A percentile compares a stretch with the other conserved stretches of the same genome.
Conservation (phyloP, 257 asterid genomes). For the Verbena officinalis region DNA sequence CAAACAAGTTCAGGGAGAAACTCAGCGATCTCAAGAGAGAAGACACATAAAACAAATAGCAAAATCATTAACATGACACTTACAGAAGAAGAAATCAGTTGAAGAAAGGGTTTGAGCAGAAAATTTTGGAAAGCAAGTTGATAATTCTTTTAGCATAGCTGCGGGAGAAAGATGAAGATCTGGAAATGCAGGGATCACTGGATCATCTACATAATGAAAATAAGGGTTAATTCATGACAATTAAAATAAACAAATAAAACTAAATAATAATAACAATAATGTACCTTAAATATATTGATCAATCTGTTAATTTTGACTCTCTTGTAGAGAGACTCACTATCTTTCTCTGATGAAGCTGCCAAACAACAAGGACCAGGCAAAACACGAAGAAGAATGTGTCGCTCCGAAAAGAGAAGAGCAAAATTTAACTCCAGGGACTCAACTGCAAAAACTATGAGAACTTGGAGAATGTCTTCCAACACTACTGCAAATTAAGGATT, state of each 20-base stretch:
- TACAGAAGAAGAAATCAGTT: no score
- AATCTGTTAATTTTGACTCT: constrained; percentile 93
- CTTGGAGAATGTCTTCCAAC: constrained; percentile 99
- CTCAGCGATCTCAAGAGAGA: constrained; percentile 22
- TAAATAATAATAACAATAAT: constrained; percentile 4
- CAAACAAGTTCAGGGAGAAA: constrained; percentile 27
- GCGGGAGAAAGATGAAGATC: constrained; percentile 99
- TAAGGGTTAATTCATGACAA: constrained; percentile 28
- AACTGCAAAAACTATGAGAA: constrained; percentile 95
- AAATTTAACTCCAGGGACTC: constrained; percentile 97
- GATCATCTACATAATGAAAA: constrained; percentile 65
- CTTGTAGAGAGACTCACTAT: constrained; percentile 90
- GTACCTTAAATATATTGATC: constrained; percentile 91
- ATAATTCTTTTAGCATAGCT: constrained; percentile 87
- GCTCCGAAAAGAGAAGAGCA: constrained; percentile 90
- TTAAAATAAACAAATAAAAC: not conserved
- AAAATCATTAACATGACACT: no score
- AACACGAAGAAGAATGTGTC: constrained; percentile 95
- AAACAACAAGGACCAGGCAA: constrained; percentile 97
- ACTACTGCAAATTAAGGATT: constrained; percentile 65
- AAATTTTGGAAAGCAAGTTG: constrained; percentile 83
- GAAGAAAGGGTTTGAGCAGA: constrained; percentile 90
- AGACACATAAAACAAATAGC: no score
- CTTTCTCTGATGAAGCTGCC: constrained; percentile 99
- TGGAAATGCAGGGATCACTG: constrained; percentile 98